phyloP scores from a whole-genome alignment of 768 basidiomycete genomes.

The Tulasnella sp. region DNA sequence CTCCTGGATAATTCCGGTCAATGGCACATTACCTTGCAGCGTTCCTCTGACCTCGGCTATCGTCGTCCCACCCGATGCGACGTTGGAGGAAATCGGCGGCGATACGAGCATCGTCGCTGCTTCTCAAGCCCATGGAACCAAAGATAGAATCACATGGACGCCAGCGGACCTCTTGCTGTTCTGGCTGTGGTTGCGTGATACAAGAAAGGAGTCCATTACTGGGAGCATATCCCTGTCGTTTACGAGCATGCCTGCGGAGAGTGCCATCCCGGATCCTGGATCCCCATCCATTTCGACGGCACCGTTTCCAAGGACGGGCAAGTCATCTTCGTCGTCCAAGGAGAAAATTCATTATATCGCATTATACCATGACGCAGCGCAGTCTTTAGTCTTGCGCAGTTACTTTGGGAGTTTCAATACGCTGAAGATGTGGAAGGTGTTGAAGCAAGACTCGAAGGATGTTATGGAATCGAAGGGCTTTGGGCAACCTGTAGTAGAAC shows the following conservation, averaged over 20 bases:
- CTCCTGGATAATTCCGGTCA: conserved; percentile 8
- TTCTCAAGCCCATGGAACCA: neutral
- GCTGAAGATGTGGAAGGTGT: neutral
- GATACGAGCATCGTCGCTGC: neutral
- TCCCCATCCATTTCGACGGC: no score
- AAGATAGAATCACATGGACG: neutral
- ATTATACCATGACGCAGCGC: neutral
- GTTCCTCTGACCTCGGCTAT: neutral
- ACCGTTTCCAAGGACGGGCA: no score
- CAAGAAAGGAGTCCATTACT: neutral
- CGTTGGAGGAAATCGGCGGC: neutral
- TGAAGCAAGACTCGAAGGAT: neutral
- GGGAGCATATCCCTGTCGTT: neutral
- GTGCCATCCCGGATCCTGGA: no score
- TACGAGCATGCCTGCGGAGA: neutral
- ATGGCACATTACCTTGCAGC: neutral
- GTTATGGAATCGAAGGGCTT: neutral
- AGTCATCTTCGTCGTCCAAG: no score
- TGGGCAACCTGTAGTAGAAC: neutral
- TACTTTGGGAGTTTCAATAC: conserved; percentile 3
- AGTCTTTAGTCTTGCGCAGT: neutral
- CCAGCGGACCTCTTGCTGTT: conserved; percentile 2
- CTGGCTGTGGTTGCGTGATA: conserved; percentile 13
- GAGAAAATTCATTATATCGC: conserved; percentile 8
- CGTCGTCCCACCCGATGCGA: neutral